phyloP scores from a whole-genome alignment of 495 filamentous ascomycete species.

The Penicillium mononematosum region DNA sequence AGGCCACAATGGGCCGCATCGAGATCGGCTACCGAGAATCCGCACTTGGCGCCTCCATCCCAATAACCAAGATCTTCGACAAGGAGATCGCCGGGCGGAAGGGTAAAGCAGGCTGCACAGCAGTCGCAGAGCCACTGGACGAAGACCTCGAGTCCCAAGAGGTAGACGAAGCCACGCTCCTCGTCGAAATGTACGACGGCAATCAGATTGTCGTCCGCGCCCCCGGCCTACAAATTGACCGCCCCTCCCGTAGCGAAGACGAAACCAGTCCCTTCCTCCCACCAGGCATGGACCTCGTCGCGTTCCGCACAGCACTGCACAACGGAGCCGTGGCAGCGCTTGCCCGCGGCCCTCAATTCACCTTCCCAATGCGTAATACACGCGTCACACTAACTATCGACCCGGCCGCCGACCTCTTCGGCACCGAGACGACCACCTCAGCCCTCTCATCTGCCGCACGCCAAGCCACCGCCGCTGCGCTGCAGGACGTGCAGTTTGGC shows the following conservation, averaged over 20 bases:
- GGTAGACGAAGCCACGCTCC: conserved; percentile 30
- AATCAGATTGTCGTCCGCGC: conserved; percentile 62
- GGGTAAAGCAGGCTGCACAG: conserved; percentile 74
- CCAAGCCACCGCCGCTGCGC: conserved; percentile 63
- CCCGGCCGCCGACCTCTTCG: conserved; percentile 62
- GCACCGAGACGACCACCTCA: conserved; percentile 62
- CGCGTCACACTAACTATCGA: conserved; percentile 69
- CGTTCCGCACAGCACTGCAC: conserved; percentile 62
- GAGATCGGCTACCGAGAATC: conserved; percentile 94
- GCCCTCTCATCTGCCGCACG: conserved; percentile 78
- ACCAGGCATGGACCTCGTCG: conserved; percentile 53
- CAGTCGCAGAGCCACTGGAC: conserved; percentile 58
- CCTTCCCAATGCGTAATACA: conserved; percentile 70
- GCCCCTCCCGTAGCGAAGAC: conserved; percentile 36
- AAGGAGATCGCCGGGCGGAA: conserved; percentile 75
- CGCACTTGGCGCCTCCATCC: conserved; percentile 50
- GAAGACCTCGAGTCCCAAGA: conserved; percentile 25
- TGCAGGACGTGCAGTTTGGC: conserved; percentile 48
- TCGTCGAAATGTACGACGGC: conserved; percentile 38
- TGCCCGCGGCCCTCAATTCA: conserved; percentile 74
- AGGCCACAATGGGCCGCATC: conserved; percentile 85
- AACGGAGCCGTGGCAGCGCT: conserved; percentile 84
- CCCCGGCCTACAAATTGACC: conserved; percentile 42
- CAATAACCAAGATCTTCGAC: conserved; percentile 66
- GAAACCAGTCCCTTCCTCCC: conserved; percentile 49